These are phyloP conservation scores for Boletellus ananas DNA, from an alignment of 768 basidiomycete genomes.

Conservation along the genomic window DNA sequence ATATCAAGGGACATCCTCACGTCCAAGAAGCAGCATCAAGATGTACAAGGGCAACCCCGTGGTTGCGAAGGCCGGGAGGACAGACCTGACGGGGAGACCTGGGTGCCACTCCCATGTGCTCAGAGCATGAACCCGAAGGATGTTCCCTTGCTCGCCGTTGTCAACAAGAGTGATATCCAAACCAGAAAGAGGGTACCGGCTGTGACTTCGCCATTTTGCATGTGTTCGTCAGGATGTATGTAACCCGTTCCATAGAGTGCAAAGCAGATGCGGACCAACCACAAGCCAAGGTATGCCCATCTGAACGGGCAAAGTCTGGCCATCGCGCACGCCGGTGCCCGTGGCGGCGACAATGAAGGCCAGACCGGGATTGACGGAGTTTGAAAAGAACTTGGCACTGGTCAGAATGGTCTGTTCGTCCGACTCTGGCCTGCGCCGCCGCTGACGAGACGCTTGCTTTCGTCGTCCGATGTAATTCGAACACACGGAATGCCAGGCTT, in stretches of 20 bases:
- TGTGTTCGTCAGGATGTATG: constrained; percentile 41
- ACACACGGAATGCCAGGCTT: constrained; percentile 47
- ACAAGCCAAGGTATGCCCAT: constrained; percentile 21
- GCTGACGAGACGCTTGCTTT: constrained; percentile 15
- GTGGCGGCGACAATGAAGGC: too few species aligned
- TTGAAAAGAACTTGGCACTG: constrained; percentile 22
- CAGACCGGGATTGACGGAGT: constrained; percentile 19
- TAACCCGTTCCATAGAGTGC: constrained; percentile 36
- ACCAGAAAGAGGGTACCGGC: constrained; percentile 28
- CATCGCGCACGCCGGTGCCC: constrained; percentile 4
- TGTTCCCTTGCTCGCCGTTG: constrained; percentile 20
- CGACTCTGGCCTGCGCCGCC: neutral
- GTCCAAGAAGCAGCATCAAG: constrained; percentile 11
- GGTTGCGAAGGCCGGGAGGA: constrained; percentile 30
- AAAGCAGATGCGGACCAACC: constrained; percentile 27
- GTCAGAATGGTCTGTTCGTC: constrained; percentile 26
- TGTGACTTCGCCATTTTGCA: constrained; percentile 39
- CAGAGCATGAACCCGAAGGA: constrained; percentile 26
- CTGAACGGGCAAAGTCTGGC: constrained; percentile 13
- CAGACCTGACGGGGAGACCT: constrained; percentile 34
- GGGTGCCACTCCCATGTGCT: constrained; percentile 39
- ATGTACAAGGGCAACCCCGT: constrained; percentile 32
- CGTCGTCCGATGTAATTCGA: neutral
- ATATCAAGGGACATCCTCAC: constrained; percentile 19
- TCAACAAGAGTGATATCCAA: constrained; percentile 5